Evolutionary conservation across 2,329 filamentous ascomycete genomes (phyloP).

Genomic region (Ophiocordyceps camponoti-rufipedis): DNA sequence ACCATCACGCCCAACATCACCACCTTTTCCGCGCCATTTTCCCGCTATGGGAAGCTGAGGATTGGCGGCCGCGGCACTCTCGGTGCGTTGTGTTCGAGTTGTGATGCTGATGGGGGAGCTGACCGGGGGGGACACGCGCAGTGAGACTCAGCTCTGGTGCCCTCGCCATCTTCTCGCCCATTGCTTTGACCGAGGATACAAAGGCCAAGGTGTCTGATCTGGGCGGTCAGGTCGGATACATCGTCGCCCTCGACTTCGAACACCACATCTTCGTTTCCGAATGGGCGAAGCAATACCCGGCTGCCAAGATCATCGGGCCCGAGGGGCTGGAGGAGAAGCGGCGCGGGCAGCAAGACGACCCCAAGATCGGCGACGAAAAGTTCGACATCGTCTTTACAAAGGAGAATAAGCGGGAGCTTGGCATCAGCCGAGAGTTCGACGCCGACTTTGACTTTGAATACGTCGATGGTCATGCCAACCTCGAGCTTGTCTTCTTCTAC

Average conservation of each 20-base stretch:
- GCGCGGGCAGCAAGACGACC: slow-evolving; percentile 30
- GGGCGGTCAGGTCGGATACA: slow-evolving; percentile 59
- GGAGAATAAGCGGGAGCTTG: slow-evolving; percentile 29
- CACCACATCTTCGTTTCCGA: slow-evolving; percentile 86
- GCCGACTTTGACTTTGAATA: slow-evolving; percentile 74
- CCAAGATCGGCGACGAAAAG: slow-evolving; percentile 26
- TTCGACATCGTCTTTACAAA: slow-evolving; percentile 53
- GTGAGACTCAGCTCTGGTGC: slow-evolving; percentile 62
- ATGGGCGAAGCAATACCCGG: slow-evolving; percentile 66
- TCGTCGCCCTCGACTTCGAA: slow-evolving; percentile 75
- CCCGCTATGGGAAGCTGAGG: slow-evolving; percentile 60
- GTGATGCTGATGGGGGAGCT: neutral
- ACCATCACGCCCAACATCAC: slow-evolving; percentile 62
- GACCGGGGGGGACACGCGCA: slow-evolving; percentile 12
- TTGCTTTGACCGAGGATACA: slow-evolving; percentile 62
- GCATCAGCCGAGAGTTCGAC: slow-evolving; percentile 63
- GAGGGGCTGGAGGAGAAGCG: slow-evolving; percentile 76
- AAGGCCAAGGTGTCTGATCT: slow-evolving; percentile 43
- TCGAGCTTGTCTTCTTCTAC: slow-evolving; percentile 78
- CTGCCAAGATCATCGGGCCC: slow-evolving; percentile 64
- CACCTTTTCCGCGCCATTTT: slow-evolving; percentile 70
- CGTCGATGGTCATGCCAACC: slow-evolving; percentile 61
- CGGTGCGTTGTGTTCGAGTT: slow-evolving; percentile 28
- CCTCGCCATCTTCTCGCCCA: slow-evolving; percentile 82
- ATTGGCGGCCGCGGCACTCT: slow-evolving; percentile 79